Evolutionary conservation across 2,329 filamentous ascomycete genomes (phyloP), one percentile per base, ranked within the genome.

Genomic region (Fusarium sp.): DNA sequence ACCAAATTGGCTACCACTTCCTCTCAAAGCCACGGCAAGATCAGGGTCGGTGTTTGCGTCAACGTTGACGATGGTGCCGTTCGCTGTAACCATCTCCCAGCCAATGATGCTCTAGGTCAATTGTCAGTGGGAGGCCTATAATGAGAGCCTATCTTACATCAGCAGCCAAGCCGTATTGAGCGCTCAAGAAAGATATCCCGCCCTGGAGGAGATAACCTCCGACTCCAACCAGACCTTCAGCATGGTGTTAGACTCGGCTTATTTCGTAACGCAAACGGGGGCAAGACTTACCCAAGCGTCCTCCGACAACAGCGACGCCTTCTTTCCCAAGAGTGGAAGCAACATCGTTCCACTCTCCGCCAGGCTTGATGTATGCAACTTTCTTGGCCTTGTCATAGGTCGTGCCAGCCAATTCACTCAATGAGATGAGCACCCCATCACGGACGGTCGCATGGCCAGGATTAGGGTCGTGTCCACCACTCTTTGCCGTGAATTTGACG

Each of bases 291-390:
- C 64, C 64, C 1, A 68, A 18, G 3, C 64, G 46, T 1, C 64
- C 64, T 2, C 64, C 64, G 10, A 18, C 58, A 0, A 68, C 45
- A 1, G 64, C 13, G 24, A 68, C 58, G 2, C 64, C 64, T 0
- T 68, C 13, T 2, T 68, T n/a, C 2, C 59, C 17, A 0, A 68
- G 20, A 1, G 10, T 7, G 1, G 52, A 59, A 1, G 68, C 68
- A 20, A 68, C 64, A 20, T 68, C 58, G 28, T 68, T 68, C 64
- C 64, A 68, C 22, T 68, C 64, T 15, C 64, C 64, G 0, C 64
- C 64, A 2, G 64, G 64, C 34, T 68, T 68, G 0, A 68, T 58
- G 26, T 68, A 68, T 1, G 64, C 64, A 1, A 68, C 14, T 3
- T 53, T 40, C 4, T 59, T 68, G 2, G 31, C 39, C 7, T 36